phyloP scores from a whole-genome alignment of 352 stramenopile genomes.

The Phytopythium vexans region DNA sequence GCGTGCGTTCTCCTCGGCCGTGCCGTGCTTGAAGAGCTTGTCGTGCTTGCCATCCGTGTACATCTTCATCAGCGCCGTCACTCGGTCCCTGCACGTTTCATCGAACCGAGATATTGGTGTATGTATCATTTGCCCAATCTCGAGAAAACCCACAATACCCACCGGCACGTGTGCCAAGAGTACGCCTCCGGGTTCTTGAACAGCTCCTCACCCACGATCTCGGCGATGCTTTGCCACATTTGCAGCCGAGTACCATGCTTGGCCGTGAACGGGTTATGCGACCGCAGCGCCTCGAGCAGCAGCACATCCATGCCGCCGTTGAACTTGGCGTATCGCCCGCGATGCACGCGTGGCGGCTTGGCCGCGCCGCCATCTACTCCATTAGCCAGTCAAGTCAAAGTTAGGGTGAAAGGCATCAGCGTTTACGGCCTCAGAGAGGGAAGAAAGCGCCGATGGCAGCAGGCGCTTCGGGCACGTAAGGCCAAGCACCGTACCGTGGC shows the following conservation, averaged over 20 bases:
- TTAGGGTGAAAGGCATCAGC: no score
- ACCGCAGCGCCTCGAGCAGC: constrained; percentile 66
- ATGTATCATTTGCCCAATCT: background rate
- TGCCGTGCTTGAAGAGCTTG: constrained; percentile 81
- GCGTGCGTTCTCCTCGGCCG: constrained; percentile 58
- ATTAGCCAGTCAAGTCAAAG: no score
- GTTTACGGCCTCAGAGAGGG: no score
- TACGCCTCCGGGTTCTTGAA: constrained; percentile 70
- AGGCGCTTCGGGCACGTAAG: no score
- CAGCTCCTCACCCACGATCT: constrained; percentile 51
- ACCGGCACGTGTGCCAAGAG: constrained; percentile 85
- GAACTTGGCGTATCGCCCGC: constrained; percentile 80
- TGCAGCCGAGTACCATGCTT: constrained; percentile 82
- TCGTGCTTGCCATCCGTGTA: constrained; percentile 77
- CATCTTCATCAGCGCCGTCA: constrained; percentile 76
- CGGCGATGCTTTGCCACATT: constrained; percentile 75
- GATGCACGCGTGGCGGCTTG: constrained; percentile 29
- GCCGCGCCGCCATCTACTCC: no score
- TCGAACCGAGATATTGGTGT: constrained; percentile 7
- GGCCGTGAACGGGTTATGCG: constrained; percentile 75
- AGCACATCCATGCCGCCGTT: constrained; percentile 74
- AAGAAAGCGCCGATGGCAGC: no score
- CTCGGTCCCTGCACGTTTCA: constrained; percentile 40
- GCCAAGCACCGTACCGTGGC: background rate
- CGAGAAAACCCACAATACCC: constrained; percentile 5